A percentile compares a stretch with the other conserved stretches of the same genome.
These are phyloP conservation scores for Alternaria rosae DNA, from an alignment of 2,329 filamentous ascomycete genomes.

Conservation along the genomic window DNA sequence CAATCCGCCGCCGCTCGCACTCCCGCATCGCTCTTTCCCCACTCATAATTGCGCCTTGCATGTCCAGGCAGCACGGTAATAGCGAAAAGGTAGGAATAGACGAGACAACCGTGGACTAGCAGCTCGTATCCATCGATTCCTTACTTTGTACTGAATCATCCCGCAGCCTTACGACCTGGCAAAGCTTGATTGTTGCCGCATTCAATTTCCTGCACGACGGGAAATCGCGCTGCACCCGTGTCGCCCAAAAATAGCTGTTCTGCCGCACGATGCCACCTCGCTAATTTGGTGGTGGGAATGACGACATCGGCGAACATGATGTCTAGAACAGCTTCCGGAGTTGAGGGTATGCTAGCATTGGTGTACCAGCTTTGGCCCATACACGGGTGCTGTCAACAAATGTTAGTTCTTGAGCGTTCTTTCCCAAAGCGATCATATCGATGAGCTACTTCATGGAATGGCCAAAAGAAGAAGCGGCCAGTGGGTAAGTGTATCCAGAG, in stretches of 20 bases:
- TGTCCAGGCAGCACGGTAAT: not conserved
- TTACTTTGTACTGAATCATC: not conserved
- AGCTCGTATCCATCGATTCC: not conserved
- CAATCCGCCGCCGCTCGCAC: not conserved
- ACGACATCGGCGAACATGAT: not conserved
- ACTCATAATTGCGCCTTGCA: not conserved
- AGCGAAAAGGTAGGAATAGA: conserved; percentile 1
- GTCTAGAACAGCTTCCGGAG: not conserved
- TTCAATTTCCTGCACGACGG: not conserved
- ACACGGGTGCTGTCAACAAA: not conserved
- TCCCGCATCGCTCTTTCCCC: not conserved
- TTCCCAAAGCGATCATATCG: not conserved
- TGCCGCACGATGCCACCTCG: not conserved
- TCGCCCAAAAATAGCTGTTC: not conserved
- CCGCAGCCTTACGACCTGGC: not conserved
- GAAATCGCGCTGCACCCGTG: not conserved
- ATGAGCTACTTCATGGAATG: not conserved
- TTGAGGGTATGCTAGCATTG: not conserved
- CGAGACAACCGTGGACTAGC: not conserved
- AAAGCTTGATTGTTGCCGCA: not conserved
- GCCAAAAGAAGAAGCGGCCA: not conserved
- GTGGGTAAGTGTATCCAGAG: not conserved
- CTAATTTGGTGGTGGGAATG: not conserved
- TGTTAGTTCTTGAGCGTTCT: not conserved
- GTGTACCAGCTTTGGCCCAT: not conserved